Evolutionary conservation across 768 basidiomycete genomes (phyloP).

Genomic region (Leccinum truebloodii): DNA sequence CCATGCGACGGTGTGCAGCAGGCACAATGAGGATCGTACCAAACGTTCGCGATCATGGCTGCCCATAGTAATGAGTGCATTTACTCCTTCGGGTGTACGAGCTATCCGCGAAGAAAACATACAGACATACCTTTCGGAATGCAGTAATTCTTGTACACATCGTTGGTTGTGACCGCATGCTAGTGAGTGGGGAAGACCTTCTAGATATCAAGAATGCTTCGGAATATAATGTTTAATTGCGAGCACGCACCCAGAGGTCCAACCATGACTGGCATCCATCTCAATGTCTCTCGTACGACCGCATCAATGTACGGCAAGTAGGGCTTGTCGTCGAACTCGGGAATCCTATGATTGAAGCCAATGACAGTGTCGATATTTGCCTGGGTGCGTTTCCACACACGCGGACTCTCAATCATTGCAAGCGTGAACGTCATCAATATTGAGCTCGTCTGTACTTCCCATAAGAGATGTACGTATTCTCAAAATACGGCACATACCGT

Average conservation of each 20-base stretch:
- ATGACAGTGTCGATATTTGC: not conserved
- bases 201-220: not conserved
- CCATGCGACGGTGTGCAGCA: too few species aligned
- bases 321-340: too few species aligned
- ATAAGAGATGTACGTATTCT: not conserved
- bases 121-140: not conserved
- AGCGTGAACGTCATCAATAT: not conserved
- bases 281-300: too few species aligned
- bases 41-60: constrained; percentile 6
- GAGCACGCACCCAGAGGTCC: constrained; percentile 13
- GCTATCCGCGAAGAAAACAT: not conserved
- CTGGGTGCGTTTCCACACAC: too few species aligned
- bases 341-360: not conserved
- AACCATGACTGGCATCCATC: too few species aligned
- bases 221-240: not conserved
- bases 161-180: not conserved
- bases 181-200: not conserved
- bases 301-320: too few species aligned
- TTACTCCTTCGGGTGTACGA: not conserved
- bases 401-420: not conserved
- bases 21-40: constrained; percentile 1
- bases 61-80: constrained; percentile 1
- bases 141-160: not conserved
- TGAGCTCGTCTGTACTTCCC: constrained; percentile 7
- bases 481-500: constrained; percentile 2